Evolutionary conservation across 116 monocot species (phyloP), one percentile per base, ranked within the genome.

Genomic region (Thalassia testudinum): DNA sequence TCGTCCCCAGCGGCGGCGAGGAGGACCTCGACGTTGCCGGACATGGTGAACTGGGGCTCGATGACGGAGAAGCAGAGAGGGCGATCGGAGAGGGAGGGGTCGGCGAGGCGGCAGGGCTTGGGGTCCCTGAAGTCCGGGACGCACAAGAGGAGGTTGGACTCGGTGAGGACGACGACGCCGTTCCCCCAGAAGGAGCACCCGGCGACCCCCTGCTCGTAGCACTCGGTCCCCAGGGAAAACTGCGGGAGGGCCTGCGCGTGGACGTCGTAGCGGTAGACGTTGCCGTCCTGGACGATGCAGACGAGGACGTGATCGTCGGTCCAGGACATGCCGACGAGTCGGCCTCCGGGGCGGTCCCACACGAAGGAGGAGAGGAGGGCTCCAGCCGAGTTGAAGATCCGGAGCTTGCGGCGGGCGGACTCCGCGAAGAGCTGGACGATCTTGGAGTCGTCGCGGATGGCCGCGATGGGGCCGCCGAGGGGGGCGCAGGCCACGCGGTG

Each of bases 401-500:
- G 84, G 66, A 95, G 95, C 49, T 69, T 61, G 54, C 84, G 84
- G 50, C 95, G 87, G 37, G 95, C 87, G 20, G 95, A 81, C 71
- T 95, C 95, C 42, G 84, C 68, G 58, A 58, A 61, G 53, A 95
- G 78, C 67, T 87, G 95, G 11, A 95, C 88, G 59, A 95, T 80
- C 76, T 95, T 95, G 53, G 95, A 87, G 53, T 95, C 95, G 63
- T 95, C 95, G 24, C 95, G 75, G 60, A 95, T 87, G 56, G 81
- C 81, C 30, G 95, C 95, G 71, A 88, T 77, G 21, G 88, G 95
- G 28, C 88, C 95, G 24, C 81, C 87, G 62, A 87, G 87, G 38
- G 88, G 78, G 24, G 95, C 95, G 62, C 72, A 73, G 66, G 95
- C 88, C 26, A 87, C 71, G 69, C 87, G 87, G 67, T 84, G 74